phyloP scores from a whole-genome alignment of 768 basidiomycete species.

The Mycena chlorophos region DNA sequence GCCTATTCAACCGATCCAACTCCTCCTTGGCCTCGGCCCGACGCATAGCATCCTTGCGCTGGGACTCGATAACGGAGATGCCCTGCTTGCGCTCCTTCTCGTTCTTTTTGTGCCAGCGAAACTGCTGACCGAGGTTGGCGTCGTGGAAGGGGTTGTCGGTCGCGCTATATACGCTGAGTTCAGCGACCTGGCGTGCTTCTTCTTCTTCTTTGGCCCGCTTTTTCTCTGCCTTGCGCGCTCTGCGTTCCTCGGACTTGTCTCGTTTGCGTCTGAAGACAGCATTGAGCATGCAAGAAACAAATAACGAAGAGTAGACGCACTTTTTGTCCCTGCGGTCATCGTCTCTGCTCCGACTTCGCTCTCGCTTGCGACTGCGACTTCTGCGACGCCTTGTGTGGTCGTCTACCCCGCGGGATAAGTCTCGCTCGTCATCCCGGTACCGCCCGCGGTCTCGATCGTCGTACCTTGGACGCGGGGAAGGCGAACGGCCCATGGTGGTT shows the following conservation, averaged over 20 bases:
- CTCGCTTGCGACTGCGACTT: conserved; percentile 29
- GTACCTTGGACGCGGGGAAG: conserved; percentile 44
- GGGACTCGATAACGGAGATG: conserved; percentile 73
- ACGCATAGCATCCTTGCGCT: conserved; percentile 74
- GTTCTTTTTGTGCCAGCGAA: conserved; percentile 98
- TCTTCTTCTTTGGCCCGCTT: conserved; percentile 80
- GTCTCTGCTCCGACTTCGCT: conserved; percentile 42
- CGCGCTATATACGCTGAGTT: conserved; percentile 94
- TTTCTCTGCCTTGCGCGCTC: conserved; percentile 86
- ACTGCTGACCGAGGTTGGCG: conserved; percentile 92
- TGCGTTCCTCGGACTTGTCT: conserved; percentile 84
- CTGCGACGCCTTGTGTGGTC: conserved; percentile 31
- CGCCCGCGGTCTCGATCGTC: conserved; percentile 39
- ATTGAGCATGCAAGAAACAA: background rate
- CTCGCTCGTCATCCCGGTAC: conserved; percentile 33
- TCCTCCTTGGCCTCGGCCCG: conserved; percentile 94
- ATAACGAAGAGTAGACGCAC: conserved; percentile 30
- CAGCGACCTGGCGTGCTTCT: conserved; percentile 88
- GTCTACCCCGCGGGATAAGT: conserved; percentile 36
- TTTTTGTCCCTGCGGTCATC: conserved; percentile 47
- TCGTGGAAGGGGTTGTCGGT: conserved; percentile 99
- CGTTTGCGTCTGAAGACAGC: conserved; percentile 63
- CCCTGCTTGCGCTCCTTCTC: conserved; percentile 95
- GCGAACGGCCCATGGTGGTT: conserved; percentile 50
- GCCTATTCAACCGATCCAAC: conserved; percentile 84